phyloP scores from a whole-genome alignment of 306 rosid species.

The Vachellia pachyceras region DNA sequence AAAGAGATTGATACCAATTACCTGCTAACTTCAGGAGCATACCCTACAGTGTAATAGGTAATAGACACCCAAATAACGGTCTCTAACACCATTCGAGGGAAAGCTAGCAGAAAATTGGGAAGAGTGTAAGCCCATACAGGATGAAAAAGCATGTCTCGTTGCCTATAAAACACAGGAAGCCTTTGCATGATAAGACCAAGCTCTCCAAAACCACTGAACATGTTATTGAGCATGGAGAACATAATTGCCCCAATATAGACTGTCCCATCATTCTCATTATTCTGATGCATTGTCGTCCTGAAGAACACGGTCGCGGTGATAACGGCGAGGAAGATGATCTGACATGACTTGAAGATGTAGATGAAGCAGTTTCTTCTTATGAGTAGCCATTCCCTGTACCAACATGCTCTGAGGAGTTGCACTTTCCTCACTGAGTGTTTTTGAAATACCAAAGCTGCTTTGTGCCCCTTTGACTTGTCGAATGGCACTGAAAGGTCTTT shows the following conservation, averaged over 20 bases:
- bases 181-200: slow-evolving; percentile 70
- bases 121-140: slow-evolving; percentile 92
- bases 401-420: slow-evolving; percentile 71
- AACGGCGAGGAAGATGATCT: slow-evolving; percentile 51
- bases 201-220: slow-evolving; percentile 87
- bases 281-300: slow-evolving; percentile 63
- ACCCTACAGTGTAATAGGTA: slow-evolving; percentile 69
- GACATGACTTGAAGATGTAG: slow-evolving; percentile 73
- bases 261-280: slow-evolving; percentile 60
- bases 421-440: slow-evolving; percentile 54
- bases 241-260: slow-evolving; percentile 70
- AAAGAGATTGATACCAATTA: slow-evolving; percentile 36
- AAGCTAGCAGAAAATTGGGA: slow-evolving; percentile 63
- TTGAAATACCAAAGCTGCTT: slow-evolving; percentile 73
- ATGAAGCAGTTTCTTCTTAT: slow-evolving; percentile 75
- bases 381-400: slow-evolving; percentile 79
- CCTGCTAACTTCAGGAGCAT: slow-evolving; percentile 71
- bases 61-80: slow-evolving; percentile 58
- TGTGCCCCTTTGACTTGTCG: slow-evolving; percentile 65
- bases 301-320: slow-evolving; percentile 71
- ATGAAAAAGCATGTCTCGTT: slow-evolving; percentile 87
- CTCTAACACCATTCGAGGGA: slow-evolving; percentile 64
- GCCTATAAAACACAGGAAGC: slow-evolving; percentile 93
- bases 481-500: slow-evolving; percentile 61
- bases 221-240: slow-evolving; percentile 65